These are phyloP conservation scores for Cardiospermum halicacabum DNA, from an alignment of 345 rosid genomes.

Conservation along the genomic window DNA sequence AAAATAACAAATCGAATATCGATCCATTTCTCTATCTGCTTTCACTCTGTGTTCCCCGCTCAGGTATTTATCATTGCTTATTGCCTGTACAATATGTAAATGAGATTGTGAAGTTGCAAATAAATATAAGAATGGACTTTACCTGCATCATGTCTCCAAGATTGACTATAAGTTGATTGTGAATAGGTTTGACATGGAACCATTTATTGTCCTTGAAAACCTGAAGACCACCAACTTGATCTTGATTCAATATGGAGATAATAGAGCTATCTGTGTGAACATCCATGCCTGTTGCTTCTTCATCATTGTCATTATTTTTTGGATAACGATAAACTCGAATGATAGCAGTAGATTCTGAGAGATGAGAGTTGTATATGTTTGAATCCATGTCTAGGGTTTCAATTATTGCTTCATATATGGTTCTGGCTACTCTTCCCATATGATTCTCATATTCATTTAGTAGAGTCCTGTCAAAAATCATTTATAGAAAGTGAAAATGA, in stretches of 20 bases:
- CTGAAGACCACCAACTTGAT: conserved; percentile 65
- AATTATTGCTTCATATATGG: conserved; percentile 44
- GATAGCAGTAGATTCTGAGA: conserved; percentile 52
- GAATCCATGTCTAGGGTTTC: conserved; percentile 40
- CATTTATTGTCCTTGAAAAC: conserved; percentile 53
- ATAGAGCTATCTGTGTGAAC: conserved; percentile 83
- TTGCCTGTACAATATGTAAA: conserved; percentile 41
- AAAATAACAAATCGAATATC: conserved; percentile 75
- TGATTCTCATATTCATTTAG: conserved; percentile 70
- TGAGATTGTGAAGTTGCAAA: neutral
- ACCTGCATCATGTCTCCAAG: conserved; percentile 96
- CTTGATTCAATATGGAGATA: conserved; percentile 55
- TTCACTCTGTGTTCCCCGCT: conserved; percentile 70
- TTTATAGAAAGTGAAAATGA: neutral
- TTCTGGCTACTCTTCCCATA: conserved; percentile 38
- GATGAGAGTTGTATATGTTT: conserved; percentile 16
- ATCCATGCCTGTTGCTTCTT: conserved; percentile 46
- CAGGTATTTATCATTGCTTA: conserved; percentile 58
- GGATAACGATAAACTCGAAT: conserved; percentile 71
- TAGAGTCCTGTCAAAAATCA: conserved; percentile 29
- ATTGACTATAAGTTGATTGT: conserved; percentile 49
- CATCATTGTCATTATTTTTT: neutral
- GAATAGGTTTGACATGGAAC: conserved; percentile 45
- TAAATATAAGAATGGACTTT: neutral
- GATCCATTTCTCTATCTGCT: conserved; percentile 33